phyloP scores from a whole-genome alignment of 208 protist species.

The Acanthamoeba quina region DNA sequence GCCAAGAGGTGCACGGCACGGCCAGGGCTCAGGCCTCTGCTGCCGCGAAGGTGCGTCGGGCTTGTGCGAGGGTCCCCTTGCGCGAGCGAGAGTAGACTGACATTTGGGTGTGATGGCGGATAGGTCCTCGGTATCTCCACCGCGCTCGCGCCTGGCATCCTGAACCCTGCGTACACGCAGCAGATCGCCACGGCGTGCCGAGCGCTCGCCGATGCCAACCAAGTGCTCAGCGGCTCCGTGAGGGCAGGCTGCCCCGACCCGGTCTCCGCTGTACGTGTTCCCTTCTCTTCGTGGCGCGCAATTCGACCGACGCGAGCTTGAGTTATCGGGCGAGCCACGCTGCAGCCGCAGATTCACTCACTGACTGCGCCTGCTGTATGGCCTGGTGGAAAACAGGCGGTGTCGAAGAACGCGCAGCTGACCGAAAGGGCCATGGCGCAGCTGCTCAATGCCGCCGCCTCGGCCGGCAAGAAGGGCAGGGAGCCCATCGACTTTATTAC shows the following conservation, averaged over 20 bases:
- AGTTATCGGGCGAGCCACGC: neutral
- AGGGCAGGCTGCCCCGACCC: neutral
- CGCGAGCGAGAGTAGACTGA: neutral
- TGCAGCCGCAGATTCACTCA: neutral
- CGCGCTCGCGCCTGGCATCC: slow-evolving; percentile 24
- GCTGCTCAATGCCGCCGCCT: neutral
- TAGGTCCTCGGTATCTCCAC: slow-evolving; percentile 11
- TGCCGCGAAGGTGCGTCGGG: neutral
- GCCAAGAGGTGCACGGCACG: neutral
- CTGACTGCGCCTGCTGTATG: neutral
- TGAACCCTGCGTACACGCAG: slow-evolving; percentile 49
- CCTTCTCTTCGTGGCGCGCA: no score
- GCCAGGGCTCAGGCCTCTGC: slow-evolving; percentile 14
- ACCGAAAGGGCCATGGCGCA: neutral
- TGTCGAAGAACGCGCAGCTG: neutral
- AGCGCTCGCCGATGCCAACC: slow-evolving; percentile 4
- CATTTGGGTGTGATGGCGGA: no score
- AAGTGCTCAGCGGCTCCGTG: neutral
- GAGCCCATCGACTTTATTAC: slow-evolving; percentile 68
- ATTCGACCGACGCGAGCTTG: neutral
- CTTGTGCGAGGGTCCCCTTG: neutral
- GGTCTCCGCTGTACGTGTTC: neutral
- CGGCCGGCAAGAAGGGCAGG: slow-evolving; percentile 37
- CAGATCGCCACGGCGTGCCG: slow-evolving; percentile 35
- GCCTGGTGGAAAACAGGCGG: neutral